Conservation (phyloP, 2,329 filamentous ascomycete genomes). For the Penicillium sp. region DNA sequence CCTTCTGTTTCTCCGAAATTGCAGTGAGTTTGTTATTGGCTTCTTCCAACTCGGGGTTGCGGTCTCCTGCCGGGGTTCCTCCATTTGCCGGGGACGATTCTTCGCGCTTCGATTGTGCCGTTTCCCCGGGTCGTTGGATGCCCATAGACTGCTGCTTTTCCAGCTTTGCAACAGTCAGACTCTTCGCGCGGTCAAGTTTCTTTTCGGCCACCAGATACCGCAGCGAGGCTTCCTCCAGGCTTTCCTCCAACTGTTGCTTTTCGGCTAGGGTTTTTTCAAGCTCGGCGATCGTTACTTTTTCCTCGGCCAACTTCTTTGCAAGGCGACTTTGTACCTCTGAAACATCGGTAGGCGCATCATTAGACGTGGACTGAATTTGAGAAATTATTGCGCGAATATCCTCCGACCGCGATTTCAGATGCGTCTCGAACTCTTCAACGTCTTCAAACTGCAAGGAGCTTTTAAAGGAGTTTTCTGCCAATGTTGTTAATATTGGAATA, state of each 20-base stretch:
- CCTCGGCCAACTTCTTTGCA: slow-evolving; percentile 70
- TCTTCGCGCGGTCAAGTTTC: slow-evolving; percentile 85
- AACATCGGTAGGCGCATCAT: slow-evolving; percentile 63
- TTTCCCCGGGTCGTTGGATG: slow-evolving; percentile 51
- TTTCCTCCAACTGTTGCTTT: slow-evolving; percentile 80
- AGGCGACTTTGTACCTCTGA: slow-evolving; percentile 73
- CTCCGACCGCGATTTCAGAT: slow-evolving; percentile 73
- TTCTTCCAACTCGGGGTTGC: slow-evolving; percentile 68
- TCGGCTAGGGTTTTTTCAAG: slow-evolving; percentile 73
- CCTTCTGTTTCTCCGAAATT: slow-evolving; percentile 76
- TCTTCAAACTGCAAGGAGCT: slow-evolving; percentile 58
- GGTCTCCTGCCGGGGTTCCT: slow-evolving; percentile 50
- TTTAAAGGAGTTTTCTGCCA: slow-evolving; percentile 44
- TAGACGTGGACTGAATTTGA: slow-evolving; percentile 58
- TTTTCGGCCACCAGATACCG: slow-evolving; percentile 95
- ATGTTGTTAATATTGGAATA: slow-evolving; percentile 7
- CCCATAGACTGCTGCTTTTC: slow-evolving; percentile 83
- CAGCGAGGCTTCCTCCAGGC: slow-evolving; percentile 82
- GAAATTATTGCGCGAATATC: slow-evolving; percentile 74
- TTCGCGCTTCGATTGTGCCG: slow-evolving; percentile 52
- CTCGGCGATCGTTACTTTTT: slow-evolving; percentile 78
- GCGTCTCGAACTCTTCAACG: slow-evolving; percentile 67
- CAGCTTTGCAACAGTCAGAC: slow-evolving; percentile 83
- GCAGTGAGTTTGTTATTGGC: slow-evolving; percentile 77
- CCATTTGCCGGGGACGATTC: slow-evolving; percentile 57